Evolutionary conservation across 345 rosid genomes (phyloP).

Genomic region (Jatropha curcas): DNA sequence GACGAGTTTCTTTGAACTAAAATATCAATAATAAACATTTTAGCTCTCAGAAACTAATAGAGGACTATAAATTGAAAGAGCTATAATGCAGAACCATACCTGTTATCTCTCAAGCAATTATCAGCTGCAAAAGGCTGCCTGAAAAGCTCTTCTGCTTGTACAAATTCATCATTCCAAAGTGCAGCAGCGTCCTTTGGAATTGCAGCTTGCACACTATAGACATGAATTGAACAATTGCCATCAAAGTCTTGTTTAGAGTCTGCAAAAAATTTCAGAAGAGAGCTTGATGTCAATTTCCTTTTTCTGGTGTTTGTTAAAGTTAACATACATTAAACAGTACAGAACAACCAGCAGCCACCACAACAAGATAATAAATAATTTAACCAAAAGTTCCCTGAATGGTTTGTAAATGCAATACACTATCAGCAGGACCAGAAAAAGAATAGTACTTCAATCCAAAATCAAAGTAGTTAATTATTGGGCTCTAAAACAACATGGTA

Average conservation of each 20-base stretch:
- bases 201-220: conserved; percentile 83
- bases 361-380: neutral
- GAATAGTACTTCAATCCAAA: neutral
- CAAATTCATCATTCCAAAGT: conserved; percentile 83
- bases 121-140: conserved; percentile 50
- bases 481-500: too few species aligned
- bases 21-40: neutral
- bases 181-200: conserved; percentile 80
- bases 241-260: conserved; percentile 77
- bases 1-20: neutral
- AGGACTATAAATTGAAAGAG: neutral
- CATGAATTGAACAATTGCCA: conserved; percentile 61
- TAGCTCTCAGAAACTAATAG: neutral
- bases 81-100: conserved; percentile 51
- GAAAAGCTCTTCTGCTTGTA: conserved; percentile 88
- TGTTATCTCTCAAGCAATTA: conserved; percentile 90
- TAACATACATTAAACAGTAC: neutral
- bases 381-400: neutral
- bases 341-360: neutral
- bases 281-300: conserved; percentile 5
- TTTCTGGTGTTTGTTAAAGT: neutral
- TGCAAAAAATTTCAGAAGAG: conserved; percentile 35
- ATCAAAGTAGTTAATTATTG: neutral
- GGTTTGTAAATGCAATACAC: neutral
- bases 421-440: neutral